A percentile compares a stretch with the other conserved stretches of the same genome.
Conservation (phyloP, 2,329 filamentous ascomycete species). For the Raffaelea arxii region DNA sequence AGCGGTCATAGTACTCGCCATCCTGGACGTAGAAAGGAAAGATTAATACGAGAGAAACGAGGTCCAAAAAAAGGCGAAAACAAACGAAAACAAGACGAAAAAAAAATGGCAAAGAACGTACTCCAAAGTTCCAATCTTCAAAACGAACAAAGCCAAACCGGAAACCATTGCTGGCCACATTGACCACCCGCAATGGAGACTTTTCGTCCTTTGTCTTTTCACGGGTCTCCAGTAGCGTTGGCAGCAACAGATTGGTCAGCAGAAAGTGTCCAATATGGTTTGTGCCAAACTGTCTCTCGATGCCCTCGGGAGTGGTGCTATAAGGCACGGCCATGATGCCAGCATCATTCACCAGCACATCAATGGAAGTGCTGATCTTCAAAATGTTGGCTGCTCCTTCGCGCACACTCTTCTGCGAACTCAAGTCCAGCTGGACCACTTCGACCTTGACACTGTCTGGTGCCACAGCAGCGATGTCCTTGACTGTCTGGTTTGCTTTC, state of each 20-base stretch:
- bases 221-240: constrained; percentile 22
- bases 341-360: constrained; percentile 36
- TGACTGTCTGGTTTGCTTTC: constrained; percentile 23
- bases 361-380: constrained; percentile 20
- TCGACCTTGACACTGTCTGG: constrained; percentile 21
- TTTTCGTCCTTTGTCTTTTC: too few species aligned
- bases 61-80: too few species aligned
- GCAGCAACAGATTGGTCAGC: constrained; percentile 35
- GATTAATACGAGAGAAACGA: too few species aligned
- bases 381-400: constrained; percentile 23
- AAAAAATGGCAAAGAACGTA: constrained; percentile 16
- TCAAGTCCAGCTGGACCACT: constrained; percentile 27
- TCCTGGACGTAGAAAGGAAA: constrained; percentile 16
- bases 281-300: constrained; percentile 33
- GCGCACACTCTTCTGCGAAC: constrained; percentile 25
- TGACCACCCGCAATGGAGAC: constrained; percentile 12
- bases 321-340: constrained; percentile 28
- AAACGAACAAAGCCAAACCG: constrained; percentile 1
- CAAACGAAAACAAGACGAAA: background rate
- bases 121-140: constrained; percentile 13
- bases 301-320: constrained; percentile 26
- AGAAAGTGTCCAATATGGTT: constrained; percentile 42
- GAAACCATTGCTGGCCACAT: constrained; percentile 7
- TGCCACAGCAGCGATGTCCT: constrained; percentile 18
- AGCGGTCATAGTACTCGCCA: constrained; percentile 13